Conservation (phyloP, 2,329 filamentous ascomycete genomes). For the Aspergillus aculeatus region DNA sequence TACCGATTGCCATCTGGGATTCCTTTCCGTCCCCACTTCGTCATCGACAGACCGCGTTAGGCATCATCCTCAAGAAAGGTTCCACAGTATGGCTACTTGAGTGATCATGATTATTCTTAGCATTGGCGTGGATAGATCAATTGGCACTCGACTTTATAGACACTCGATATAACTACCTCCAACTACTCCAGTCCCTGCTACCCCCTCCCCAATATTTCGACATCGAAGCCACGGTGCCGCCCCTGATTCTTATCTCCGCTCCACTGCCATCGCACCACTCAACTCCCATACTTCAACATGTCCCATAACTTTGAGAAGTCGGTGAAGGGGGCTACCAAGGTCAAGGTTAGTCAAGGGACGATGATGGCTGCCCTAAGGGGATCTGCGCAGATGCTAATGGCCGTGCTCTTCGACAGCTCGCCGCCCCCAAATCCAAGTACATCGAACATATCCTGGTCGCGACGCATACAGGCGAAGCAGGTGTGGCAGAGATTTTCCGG, state of each 20-base stretch:
- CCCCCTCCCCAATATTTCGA: neutral
- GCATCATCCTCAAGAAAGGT: slow-evolving; percentile 9
- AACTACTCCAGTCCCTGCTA: neutral
- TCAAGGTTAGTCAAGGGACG: slow-evolving; percentile 65
- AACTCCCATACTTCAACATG: slow-evolving; percentile 27
- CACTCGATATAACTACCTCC: slow-evolving; percentile 1
- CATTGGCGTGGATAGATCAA: slow-evolving; percentile 25
- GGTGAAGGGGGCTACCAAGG: slow-evolving; percentile 97
- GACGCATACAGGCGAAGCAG: slow-evolving; percentile 90
- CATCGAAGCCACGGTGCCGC: slow-evolving; percentile 5
- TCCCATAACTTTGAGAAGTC: slow-evolving; percentile 87
- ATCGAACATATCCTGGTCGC: slow-evolving; percentile 97
- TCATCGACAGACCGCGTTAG: slow-evolving; percentile 13
- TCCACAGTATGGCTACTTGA: slow-evolving; percentile 33
- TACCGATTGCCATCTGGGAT: slow-evolving; percentile 1
- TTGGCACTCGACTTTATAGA: slow-evolving; percentile 15
- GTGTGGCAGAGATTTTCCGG: slow-evolving; percentile 92
- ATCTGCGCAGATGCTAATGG: slow-evolving; percentile 15
- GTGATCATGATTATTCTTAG: slow-evolving; percentile 26
- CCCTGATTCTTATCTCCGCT: slow-evolving; percentile 14
- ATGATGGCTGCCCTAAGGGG: neutral
- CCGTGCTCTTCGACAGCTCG: slow-evolving; percentile 60
- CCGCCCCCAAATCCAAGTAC: slow-evolving; percentile 97
- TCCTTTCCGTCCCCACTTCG: slow-evolving; percentile 2
- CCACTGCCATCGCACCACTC: slow-evolving; percentile 9